Percentiles rank a stretch among this genome's conserved stretches.
phyloP scores from a whole-genome alignment of 2,329 filamentous ascomycete genomes.

The Phaeosphaeriaceae sp. region DNA sequence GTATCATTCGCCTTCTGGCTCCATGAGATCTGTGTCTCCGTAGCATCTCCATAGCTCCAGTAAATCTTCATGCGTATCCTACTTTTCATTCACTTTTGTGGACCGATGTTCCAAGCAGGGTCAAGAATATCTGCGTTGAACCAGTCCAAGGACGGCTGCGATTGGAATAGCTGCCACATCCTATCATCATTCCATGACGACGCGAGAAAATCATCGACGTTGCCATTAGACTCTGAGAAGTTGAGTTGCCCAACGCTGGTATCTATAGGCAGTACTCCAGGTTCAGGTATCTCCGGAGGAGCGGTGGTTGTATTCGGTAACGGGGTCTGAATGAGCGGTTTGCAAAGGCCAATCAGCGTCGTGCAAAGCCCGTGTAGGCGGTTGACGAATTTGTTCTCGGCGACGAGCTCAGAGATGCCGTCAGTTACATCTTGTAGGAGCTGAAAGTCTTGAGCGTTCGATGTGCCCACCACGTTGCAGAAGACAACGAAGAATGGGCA shows the following conservation, averaged over 20 bases:
- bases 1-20: too few relatives aligned
- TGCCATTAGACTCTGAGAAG: background rate
- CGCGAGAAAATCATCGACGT: slow-evolving; percentile 12
- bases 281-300: background rate
- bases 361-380: slow-evolving; percentile 37
- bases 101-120: slow-evolving; percentile 28
- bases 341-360: slow-evolving; percentile 38
- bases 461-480: slow-evolving; percentile 47
- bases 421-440: slow-evolving; percentile 39
- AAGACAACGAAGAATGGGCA: slow-evolving; percentile 47
- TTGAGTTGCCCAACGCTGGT: background rate
- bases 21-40: too few relatives aligned
- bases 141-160: slow-evolving; percentile 44
- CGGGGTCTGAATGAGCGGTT: slow-evolving; percentile 29
- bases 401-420: slow-evolving; percentile 33
- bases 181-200: slow-evolving; percentile 42
- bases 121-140: slow-evolving; percentile 43
- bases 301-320: background rate
- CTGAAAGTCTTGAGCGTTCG: slow-evolving; percentile 36
- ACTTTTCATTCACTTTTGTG: slow-evolving; percentile 12
- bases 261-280: background rate
- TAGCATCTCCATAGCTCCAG: too few relatives aligned
- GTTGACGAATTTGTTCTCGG: slow-evolving; percentile 39
- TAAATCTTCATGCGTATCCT: too few relatives aligned
- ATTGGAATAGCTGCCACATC: slow-evolving; percentile 45